Conservation (phyloP, 345 rosid species). For the Eucalyptus erythrocorys region DNA sequence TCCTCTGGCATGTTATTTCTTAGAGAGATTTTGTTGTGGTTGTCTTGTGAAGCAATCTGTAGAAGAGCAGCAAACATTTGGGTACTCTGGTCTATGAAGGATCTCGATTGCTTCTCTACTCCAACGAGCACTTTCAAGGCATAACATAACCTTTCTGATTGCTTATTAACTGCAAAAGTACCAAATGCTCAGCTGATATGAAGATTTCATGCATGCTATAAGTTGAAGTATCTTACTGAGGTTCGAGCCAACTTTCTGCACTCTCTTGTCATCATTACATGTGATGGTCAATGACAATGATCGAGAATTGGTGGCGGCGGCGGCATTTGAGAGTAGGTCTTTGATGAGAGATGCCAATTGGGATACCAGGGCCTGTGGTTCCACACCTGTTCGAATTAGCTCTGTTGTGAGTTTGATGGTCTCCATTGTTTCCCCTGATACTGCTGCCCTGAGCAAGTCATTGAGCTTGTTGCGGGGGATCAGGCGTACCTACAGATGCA, state of each 20-base stretch:
- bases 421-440: slow-evolving; percentile 14
- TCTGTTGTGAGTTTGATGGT: slow-evolving; percentile 10
- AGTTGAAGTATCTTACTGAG: neutral
- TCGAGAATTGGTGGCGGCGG: neutral
- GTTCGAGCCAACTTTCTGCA: neutral
- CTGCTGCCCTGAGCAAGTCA: slow-evolving; percentile 9
- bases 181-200: neutral
- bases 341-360: slow-evolving; percentile 19
- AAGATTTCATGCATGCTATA: neutral
- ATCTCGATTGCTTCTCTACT: slow-evolving; percentile 9
- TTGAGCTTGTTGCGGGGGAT: slow-evolving; percentile 8
- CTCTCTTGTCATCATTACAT: neutral
- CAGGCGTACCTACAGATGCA: slow-evolving; percentile 11
- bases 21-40: neutral
- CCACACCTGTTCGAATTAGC: slow-evolving; percentile 8
- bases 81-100: slow-evolving; percentile 6
- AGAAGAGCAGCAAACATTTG: slow-evolving; percentile 11
- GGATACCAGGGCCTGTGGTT: slow-evolving; percentile 7
- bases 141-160: slow-evolving; percentile 7
- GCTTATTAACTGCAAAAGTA: slow-evolving; percentile 3
- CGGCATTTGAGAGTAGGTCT: slow-evolving; percentile 4
- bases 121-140: slow-evolving; percentile 13
- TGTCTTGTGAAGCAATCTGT: slow-evolving; percentile 8
- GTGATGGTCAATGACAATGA: neutral
- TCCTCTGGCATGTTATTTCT: neutral